Evolutionary conservation across 495 filamentous ascomycete genomes (phyloP), one percentile per base, ranked within the genome.

Genomic region (Podospora sp.): DNA sequence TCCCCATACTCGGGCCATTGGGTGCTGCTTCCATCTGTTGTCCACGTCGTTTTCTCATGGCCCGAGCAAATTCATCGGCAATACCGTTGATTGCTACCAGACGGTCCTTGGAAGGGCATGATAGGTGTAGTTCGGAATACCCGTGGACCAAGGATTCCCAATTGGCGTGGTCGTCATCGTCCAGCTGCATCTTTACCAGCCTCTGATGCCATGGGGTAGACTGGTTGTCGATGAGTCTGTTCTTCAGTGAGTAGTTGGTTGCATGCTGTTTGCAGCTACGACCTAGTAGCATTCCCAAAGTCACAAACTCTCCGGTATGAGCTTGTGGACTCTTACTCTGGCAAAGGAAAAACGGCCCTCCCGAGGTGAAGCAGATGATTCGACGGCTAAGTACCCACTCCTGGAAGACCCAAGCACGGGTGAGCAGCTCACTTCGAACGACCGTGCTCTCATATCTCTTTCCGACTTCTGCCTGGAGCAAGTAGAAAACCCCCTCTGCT

Each of bases 301-400:
- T 2, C 18, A 46, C 57, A 18, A 40, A 6, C 20, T 26, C 33
- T 9, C 59, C 59, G 5, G 18, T 35, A 18, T 29, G 20, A 1
- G 60, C 60, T 40, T n/a, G 29, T 5, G 40, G 62, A 2, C 4
- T 16, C 53, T 18, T 21, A 4, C 57, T 46, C 14, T 59, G 14
- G 35, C 67, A 69, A 0, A 8, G 27, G 8, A 65, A 27, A n/a
- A 65, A 62, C 9, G 65, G 5, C 5, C 51, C 62, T 0, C 25
- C 21, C 29, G 62, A 46, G 4, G 67, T 69, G 50, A 3, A 69
- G 58, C 67, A 69, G 2, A 62, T 22, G 2, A 69, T 50, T 8
- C 67, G 67, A 8, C 67, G 67, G 52, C 67, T 69, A n/a, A 69
- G 62, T 1, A 52, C 18, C 56, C 56, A 65, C 29, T 69, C 67